phyloP scores from a whole-genome alignment of 225 moss, liverwort and hornwort species.

The Straminergon stramineum region DNA sequence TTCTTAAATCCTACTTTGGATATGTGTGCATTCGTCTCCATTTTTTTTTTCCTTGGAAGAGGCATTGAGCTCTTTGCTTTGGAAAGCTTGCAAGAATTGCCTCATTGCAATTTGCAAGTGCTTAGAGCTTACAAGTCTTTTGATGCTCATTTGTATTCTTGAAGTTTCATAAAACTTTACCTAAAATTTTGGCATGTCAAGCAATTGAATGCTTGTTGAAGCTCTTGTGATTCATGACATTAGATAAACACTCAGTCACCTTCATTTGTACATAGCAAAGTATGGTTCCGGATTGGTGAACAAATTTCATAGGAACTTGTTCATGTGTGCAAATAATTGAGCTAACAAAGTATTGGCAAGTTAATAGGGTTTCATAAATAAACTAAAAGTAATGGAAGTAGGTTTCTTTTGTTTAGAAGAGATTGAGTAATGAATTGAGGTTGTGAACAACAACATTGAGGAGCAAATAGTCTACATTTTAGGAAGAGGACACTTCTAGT shows the following conservation, averaged over 20 bases:
- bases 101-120: neutral
- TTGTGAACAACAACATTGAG: neutral
- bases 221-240: neutral
- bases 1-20: neutral
- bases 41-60: neutral
- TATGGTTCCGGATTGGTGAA: fast-evolving
- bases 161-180: neutral
- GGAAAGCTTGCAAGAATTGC: neutral
- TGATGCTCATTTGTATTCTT: neutral
- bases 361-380: neutral
- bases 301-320: neutral
- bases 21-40: neutral
- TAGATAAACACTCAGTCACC: neutral
- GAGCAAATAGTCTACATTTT: neutral
- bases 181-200: neutral
- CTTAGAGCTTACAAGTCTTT: neutral
- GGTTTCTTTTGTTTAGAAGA: neutral
- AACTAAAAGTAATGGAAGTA: neutral
- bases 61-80: neutral
- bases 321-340: neutral
- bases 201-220: neutral
- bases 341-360: fast-evolving
- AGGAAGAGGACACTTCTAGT: no score
- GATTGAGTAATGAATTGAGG: neutral
- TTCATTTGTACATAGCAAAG: no score